Conservation (phyloP, 1,284 basidiomycete species). For the Pseudozyma tsukubaensis region DNA sequence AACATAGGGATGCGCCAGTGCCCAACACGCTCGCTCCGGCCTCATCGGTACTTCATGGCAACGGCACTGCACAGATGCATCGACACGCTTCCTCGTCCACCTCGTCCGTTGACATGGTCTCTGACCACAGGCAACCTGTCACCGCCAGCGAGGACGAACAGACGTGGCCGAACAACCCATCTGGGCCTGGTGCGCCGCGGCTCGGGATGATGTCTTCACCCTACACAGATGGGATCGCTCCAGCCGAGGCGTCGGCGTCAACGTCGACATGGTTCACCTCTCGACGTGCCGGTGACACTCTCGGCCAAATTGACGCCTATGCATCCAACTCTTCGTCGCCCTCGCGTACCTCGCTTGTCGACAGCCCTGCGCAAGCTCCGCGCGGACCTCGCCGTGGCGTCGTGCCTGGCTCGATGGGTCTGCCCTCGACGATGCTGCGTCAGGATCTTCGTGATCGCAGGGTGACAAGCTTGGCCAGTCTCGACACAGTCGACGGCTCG, state of each 20-base stretch:
- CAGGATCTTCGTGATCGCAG: conserved; percentile 50
- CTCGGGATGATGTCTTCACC: conserved; percentile 38
- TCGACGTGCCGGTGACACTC: conserved; percentile 3
- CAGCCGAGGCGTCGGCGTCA: conserved; percentile 19
- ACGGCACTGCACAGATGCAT: conserved; percentile 19
- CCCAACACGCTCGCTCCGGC: background rate
- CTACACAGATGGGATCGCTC: conserved; percentile 9
- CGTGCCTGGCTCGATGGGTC: conserved; percentile 38
- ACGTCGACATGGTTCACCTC: conserved; percentile 21
- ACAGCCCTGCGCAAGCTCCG: conserved; percentile 16
- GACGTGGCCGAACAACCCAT: conserved; percentile 10
- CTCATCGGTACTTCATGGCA: conserved; percentile 6
- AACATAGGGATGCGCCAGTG: too few relatives aligned
- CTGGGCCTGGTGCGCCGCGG: conserved; percentile 24
- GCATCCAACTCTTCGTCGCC: conserved; percentile 22
- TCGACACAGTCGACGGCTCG: conserved; percentile 53
- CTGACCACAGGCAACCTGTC: conserved; percentile 16
- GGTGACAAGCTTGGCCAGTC: conserved; percentile 55
- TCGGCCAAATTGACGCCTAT: conserved; percentile 3
- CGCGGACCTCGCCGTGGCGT: conserved; percentile 26
- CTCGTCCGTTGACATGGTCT: conserved; percentile 15
- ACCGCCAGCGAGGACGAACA: conserved; percentile 26
- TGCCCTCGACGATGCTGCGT: conserved; percentile 43
- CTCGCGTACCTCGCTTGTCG: conserved; percentile 15
- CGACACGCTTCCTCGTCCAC: conserved; percentile 20